These are phyloP conservation scores for Auxenochlorella protothecoides DNA, from an alignment of 139 green algal genomes.

Conservation along the genomic window DNA sequence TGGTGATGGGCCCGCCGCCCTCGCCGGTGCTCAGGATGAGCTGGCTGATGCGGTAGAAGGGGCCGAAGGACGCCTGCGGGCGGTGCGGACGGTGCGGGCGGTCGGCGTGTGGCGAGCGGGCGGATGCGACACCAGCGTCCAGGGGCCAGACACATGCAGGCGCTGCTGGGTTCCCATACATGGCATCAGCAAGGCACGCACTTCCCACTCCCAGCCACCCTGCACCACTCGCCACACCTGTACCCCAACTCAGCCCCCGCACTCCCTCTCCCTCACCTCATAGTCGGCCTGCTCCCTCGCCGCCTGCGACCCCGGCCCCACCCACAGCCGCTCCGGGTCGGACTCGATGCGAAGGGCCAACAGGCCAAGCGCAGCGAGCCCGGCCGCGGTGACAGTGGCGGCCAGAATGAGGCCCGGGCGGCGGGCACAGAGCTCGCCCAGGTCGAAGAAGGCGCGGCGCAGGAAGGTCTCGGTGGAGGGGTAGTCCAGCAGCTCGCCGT, in stretches of 20 bases:
- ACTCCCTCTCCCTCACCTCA: constrained; percentile 29
- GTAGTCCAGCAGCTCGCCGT: constrained; percentile 13
- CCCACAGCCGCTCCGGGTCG: constrained; percentile 63
- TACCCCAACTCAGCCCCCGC: background rate
- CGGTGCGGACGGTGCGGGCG: background rate
- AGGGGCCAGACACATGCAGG: too few species aligned
- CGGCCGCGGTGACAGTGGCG: too few species aligned
- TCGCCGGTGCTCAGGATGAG: constrained; percentile 49
- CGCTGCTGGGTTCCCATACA: too few species aligned
- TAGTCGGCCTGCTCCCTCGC: constrained; percentile 56
- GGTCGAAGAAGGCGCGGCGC: constrained; percentile 14
- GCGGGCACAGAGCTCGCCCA: constrained; percentile 33
- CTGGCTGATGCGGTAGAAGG: constrained; percentile 84
- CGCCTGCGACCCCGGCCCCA: constrained; percentile 51
- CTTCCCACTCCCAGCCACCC: too few species aligned
- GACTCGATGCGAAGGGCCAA: constrained; percentile 5
- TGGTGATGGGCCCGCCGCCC: background rate
- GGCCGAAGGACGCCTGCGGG: constrained; percentile 59
- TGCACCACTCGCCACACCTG: too few species aligned
- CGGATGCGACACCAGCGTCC: too few species aligned
- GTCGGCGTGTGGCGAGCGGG: too few species aligned
- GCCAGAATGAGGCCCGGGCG: constrained; percentile 29
- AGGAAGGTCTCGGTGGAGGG: constrained; percentile 26
- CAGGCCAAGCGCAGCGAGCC: too few species aligned
- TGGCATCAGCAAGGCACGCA: too few species aligned